Evolutionary conservation across 495 filamentous ascomycete genomes (phyloP).

Genomic region (Xylaria nigripes): DNA sequence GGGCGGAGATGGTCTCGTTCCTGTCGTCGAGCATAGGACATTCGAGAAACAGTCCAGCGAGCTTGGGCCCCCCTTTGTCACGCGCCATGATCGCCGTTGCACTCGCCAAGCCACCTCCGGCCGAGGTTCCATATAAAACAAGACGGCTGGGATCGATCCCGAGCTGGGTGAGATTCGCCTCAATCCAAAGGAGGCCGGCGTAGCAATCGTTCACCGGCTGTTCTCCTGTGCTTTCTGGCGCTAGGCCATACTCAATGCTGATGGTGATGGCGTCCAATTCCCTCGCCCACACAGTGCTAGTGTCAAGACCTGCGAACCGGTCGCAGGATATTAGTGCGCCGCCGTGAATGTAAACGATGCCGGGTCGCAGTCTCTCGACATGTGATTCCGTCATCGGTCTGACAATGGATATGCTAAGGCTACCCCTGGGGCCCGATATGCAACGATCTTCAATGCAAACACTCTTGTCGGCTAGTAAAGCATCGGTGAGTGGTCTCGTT

Average conservation of each 20-base stretch:
- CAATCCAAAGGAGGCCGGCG: constrained; percentile 21
- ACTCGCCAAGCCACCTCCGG: constrained; percentile 29
- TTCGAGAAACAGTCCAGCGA: constrained; percentile 26
- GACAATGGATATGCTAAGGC: constrained; percentile 22
- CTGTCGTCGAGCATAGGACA: constrained; percentile 32
- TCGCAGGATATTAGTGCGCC: constrained; percentile 25
- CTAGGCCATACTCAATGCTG: constrained; percentile 31
- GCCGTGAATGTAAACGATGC: constrained; percentile 28
- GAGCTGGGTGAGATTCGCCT: constrained; percentile 19
- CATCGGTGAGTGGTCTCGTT: constrained; percentile 22
- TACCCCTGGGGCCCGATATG: constrained; percentile 21
- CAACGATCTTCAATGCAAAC: constrained; percentile 19
- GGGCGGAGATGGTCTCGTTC: constrained; percentile 25
- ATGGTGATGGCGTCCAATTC: constrained; percentile 25
- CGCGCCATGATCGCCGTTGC: constrained; percentile 27
- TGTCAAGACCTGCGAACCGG: constrained; percentile 27
- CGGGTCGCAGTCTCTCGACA: constrained; percentile 13
- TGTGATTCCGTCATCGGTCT: constrained; percentile 14
- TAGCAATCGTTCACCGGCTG: constrained; percentile 25
- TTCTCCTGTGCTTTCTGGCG: constrained; percentile 26
- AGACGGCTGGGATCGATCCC: constrained; percentile 27
- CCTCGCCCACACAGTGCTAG: constrained; percentile 24
- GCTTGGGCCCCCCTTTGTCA: constrained; percentile 25
- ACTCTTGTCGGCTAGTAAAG: constrained; percentile 24
- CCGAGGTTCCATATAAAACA: constrained; percentile 29